These are phyloP conservation scores for Backusella tarrabulga DNA, from an alignment of 192 early-diverging fungal species.

Conservation along the genomic window DNA sequence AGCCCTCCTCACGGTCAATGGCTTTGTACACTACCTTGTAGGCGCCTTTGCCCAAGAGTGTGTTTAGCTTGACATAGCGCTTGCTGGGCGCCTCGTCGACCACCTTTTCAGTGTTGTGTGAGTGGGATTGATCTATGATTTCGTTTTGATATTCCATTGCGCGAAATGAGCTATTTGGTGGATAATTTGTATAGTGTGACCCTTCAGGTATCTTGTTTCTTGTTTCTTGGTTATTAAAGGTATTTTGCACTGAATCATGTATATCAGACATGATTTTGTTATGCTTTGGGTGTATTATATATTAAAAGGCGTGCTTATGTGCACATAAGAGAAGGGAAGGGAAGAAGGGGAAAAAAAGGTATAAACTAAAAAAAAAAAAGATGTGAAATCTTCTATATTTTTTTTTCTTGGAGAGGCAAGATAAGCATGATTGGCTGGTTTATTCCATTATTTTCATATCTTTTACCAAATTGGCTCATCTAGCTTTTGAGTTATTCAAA, in stretches of 20 bases:
- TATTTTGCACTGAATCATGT: constrained; percentile 3
- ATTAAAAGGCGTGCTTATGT: neutral
- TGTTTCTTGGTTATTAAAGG: neutral
- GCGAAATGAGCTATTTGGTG: neutral
- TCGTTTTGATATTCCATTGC: constrained; percentile 32
- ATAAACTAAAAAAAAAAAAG: neutral
- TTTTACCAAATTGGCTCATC: too few relatives aligned
- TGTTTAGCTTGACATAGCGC: constrained; percentile 61
- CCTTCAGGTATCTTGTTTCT: neutral
- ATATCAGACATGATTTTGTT: neutral
- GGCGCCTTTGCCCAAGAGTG: constrained; percentile 70
- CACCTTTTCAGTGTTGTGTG: constrained; percentile 51
- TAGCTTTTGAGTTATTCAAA: too few relatives aligned
- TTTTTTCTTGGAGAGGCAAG: neutral
- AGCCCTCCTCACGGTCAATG: constrained; percentile 84
- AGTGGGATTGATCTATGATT: constrained; percentile 50
- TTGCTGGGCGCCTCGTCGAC: constrained; percentile 55
- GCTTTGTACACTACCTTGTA: constrained; percentile 84
- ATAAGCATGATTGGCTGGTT: neutral
- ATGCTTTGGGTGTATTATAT: neutral
- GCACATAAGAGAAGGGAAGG: neutral
- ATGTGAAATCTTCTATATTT: neutral
- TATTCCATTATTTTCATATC: neutral
- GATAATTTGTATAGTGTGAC: constrained; percentile 8
- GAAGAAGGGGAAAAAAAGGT: neutral